Percentiles rank a stretch among this genome's conserved stretches.
Conservation (phyloP, 331 rosid genomes). For the Quercus phellos region DNA sequence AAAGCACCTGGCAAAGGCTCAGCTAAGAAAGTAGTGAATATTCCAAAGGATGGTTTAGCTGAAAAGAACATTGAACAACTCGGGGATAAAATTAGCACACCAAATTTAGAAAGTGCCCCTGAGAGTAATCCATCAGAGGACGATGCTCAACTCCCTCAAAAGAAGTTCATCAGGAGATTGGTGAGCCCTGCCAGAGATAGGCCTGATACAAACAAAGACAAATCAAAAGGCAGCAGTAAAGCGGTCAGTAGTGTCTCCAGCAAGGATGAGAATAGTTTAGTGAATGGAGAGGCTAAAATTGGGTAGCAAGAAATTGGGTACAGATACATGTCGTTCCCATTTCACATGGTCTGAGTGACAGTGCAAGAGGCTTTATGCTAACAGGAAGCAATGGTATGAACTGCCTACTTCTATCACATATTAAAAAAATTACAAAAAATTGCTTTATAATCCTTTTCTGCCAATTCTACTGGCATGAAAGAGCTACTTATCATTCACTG, state of each 20-base stretch:
- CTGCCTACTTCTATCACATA: conserved; percentile 7
- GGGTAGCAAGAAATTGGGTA: conserved; percentile 23
- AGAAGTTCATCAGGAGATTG: conserved; percentile 54
- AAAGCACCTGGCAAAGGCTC: conserved; percentile 28
- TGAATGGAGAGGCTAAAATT: conserved; percentile 60
- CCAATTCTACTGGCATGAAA: background rate
- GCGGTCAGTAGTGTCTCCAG: conserved; percentile 28
- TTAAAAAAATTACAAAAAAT: background rate
- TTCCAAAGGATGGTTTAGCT: conserved; percentile 25
- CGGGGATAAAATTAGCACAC: conserved; percentile 25
- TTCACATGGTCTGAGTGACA: conserved; percentile 21
- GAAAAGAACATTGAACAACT: conserved; percentile 38
- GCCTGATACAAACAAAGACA: conserved; percentile 41
- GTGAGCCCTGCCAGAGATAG: conserved; percentile 43
- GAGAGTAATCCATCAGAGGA: conserved; percentile 42
- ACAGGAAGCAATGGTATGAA: conserved; percentile 43
- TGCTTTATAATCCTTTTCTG: background rate
- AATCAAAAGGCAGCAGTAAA: conserved; percentile 39
- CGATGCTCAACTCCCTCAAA: conserved; percentile 40
- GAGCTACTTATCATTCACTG: background rate
- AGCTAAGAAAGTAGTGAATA: conserved; percentile 24
- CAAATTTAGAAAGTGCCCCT: conserved; percentile 31
- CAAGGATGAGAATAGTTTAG: conserved; percentile 53
- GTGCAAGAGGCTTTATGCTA: conserved; percentile 18
- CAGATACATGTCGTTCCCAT: conserved; percentile 12